Base-by-base conservation (phyloP, 2,329 filamentous ascomycete genomes). In the Botrytis fragariae region DNA sequence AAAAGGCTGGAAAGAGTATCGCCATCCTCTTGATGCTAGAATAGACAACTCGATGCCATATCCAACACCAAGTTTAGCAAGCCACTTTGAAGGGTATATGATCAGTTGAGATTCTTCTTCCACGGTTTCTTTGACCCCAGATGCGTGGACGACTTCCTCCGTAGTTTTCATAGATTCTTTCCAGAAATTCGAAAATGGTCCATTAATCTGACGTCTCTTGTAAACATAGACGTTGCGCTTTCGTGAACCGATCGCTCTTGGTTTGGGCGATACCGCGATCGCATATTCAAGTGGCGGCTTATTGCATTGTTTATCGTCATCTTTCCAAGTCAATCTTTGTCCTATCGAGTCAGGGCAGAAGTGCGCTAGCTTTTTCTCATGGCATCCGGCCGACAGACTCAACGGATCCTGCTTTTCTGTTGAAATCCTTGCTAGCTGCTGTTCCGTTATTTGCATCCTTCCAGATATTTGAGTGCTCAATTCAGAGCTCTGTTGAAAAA, bases 41-140 rank as follows among this genome's bases (percentile, higher is more conserved):
- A 29, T 3, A 12, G 51, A 69, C 3, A 59, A 3, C 2, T 59
- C 12, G 3, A 60, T 3, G 35, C 54, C 51, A 69, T 69, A 44
- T 3, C 0, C n/a, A 0, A 68, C 1, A 3, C 65, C 65, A 57
- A 39, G 0, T 1, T 22, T 54, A 0, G 45, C 4, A 39, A 68
- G 45, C 64, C 45, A 54, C 64, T 29, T 37, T 37, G 45, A 68
- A 14, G 62, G 42, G 42, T 48, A 65, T 1, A 65, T 0, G 1
- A 64, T 64, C 2, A 45, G 10, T 54, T 68, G 45, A 10, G 44
- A 59, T 59, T 44, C 32, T 14, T 2, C 37, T 12, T 69, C 10
- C 6, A 57, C 48, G 29, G 0, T 57, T 32, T 69, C 10, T 7
- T 7, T 45, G 18, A 14, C 7, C 5, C 65, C 65, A 1, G 48